These are phyloP conservation scores for Aspergillus ellipticus DNA, from an alignment of 495 filamentous ascomycete species.

Conservation along the genomic window DNA sequence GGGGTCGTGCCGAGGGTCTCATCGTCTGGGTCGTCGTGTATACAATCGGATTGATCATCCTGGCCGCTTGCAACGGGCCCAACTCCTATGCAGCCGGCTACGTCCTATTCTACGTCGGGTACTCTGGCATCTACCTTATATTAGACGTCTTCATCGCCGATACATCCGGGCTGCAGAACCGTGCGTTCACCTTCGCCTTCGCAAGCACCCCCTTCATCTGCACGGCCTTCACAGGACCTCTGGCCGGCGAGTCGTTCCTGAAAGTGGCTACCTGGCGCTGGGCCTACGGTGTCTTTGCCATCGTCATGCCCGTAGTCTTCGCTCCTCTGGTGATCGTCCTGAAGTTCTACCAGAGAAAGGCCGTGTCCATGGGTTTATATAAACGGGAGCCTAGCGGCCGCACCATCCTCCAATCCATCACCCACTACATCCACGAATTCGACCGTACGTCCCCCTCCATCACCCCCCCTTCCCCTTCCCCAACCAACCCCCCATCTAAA, in stretches of 20 bases:
- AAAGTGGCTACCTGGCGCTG: conserved; percentile 55
- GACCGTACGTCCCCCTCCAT: conserved; percentile 38
- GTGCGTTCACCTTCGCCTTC: conserved; percentile 59
- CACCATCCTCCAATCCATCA: conserved; percentile 42
- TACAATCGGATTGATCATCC: conserved; percentile 42
- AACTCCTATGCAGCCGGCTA: conserved; percentile 46
- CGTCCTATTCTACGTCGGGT: conserved; percentile 54
- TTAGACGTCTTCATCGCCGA: conserved; percentile 63
- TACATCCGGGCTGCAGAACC: conserved; percentile 57
- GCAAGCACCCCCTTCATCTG: conserved; percentile 51
- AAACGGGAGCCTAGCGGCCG: conserved; percentile 36
- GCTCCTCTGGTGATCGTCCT: conserved; percentile 49
- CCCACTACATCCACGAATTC: conserved; percentile 57
- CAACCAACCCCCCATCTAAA: neutral
- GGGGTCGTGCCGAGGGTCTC: conserved; percentile 56
- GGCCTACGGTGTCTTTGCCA: conserved; percentile 60
- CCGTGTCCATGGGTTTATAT: conserved; percentile 39
- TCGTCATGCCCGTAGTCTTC: conserved; percentile 52
- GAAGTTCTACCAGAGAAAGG: conserved; percentile 56
- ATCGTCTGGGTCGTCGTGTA: conserved; percentile 35
- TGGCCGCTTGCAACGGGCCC: conserved; percentile 44
- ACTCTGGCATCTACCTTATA: conserved; percentile 54
- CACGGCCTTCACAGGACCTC: conserved; percentile 42
- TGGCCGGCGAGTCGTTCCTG: conserved; percentile 40
- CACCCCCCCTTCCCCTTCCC: no score